Evolutionary conservation across 2,329 filamentous ascomycete genomes (phyloP).

Genomic region (Diaporthe destruens): DNA sequence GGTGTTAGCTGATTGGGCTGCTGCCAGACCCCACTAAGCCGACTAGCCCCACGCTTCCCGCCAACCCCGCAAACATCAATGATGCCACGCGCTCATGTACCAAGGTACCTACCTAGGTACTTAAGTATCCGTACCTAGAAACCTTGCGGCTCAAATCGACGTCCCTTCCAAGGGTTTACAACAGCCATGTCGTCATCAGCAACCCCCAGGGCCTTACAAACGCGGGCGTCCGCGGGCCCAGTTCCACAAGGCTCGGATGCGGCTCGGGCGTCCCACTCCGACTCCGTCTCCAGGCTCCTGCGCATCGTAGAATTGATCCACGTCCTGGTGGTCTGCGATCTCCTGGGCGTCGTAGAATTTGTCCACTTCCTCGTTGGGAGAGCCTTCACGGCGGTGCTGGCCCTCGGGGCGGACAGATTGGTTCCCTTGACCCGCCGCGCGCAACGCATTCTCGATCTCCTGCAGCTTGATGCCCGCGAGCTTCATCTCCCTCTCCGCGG

Average conservation of each 20-base stretch:
- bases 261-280: too few relatives aligned
- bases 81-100: too few relatives aligned
- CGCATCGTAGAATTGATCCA: background rate
- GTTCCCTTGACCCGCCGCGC: background rate
- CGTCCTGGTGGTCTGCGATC: background rate
- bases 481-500: background rate
- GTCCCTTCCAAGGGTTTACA: too few relatives aligned
- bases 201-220: background rate
- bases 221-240: background rate
- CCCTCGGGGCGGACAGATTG: background rate
- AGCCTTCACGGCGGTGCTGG: too few relatives aligned
- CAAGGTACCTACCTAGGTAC: background rate
- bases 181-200: background rate
- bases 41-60: background rate
- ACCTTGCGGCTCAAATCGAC: background rate
- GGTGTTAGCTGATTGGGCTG: slow-evolving; percentile 25
- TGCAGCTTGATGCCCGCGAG: background rate
- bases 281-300: background rate
- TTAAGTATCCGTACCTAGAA: background rate
- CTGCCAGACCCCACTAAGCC: background rate
- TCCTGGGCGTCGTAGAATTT: background rate
- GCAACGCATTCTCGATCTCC: background rate
- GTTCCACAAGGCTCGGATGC: background rate
- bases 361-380: background rate
- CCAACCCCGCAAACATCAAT: background rate